phyloP scores from a whole-genome alignment of 306 rosid species.

The Nissolia schottii region DNA sequence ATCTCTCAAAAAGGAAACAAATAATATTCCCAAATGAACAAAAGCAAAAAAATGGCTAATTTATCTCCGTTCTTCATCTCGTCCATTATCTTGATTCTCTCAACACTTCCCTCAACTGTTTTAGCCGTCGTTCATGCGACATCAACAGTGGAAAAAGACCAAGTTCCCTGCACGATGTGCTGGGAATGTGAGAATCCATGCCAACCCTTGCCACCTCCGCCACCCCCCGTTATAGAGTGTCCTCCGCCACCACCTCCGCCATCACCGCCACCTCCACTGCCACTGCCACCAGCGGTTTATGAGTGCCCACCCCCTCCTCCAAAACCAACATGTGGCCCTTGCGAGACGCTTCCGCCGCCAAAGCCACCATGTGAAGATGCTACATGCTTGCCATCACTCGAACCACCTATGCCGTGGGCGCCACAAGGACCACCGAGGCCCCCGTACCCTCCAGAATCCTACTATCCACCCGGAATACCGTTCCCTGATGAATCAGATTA shows the following conservation, averaged over 20 bases:
- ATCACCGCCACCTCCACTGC: neutral
- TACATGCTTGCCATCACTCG: neutral
- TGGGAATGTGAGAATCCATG: constrained; percentile 43
- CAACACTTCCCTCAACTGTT: neutral
- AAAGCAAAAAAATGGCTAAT: neutral
- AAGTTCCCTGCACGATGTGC: constrained; percentile 40
- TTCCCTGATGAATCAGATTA: neutral
- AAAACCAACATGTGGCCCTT: neutral
- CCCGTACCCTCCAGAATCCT: neutral
- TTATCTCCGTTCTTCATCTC: neutral
- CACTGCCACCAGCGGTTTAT: neutral
- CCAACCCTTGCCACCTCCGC: constrained; percentile 23
- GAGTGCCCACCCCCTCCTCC: constrained; percentile 20
- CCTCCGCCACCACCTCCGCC: constrained; percentile 20
- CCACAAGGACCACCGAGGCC: neutral
- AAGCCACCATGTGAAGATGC: neutral
- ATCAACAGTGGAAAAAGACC: constrained; percentile 27
- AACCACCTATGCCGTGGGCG: constrained; percentile 1
- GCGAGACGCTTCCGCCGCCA: neutral
- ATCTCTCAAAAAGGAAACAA: neutral
- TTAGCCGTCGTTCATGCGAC: neutral
- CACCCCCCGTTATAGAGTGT: constrained; percentile 24
- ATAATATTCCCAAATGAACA: neutral
- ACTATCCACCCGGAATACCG: neutral
- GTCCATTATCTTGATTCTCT: neutral